phyloP scores from a whole-genome alignment of 2,329 filamentous ascomycete species.

The Rosellinia necatrix region DNA sequence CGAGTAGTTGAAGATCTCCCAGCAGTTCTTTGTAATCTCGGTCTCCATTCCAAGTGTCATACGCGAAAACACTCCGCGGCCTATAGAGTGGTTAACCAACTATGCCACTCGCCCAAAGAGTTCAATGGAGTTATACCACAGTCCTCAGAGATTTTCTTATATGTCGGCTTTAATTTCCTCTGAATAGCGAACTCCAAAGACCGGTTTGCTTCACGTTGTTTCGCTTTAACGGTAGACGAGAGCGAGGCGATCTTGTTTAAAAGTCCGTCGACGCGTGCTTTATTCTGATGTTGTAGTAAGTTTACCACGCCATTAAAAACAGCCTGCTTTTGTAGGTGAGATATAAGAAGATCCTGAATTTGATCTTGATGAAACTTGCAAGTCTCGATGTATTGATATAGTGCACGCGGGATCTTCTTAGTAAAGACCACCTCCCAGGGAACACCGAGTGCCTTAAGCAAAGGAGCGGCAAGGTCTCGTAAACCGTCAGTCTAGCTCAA shows the following conservation, averaged over 20 bases:
- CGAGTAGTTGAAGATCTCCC: constrained; percentile 8
- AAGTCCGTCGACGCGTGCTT: constrained; percentile 6
- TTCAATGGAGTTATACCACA: constrained; percentile 6
- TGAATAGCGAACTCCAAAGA: constrained; percentile 15
- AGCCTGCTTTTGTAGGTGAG: constrained; percentile 1
- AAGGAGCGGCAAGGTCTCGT: constrained; percentile 22
- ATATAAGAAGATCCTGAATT: constrained; percentile 11
- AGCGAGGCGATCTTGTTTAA: constrained; percentile 4
- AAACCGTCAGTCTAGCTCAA: background rate
- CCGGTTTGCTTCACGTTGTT: constrained; percentile 24
- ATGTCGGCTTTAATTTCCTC: constrained; percentile 14
- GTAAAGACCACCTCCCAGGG: constrained; percentile 24
- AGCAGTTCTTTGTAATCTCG: constrained; percentile 1
- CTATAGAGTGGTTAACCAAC: constrained; percentile 5
- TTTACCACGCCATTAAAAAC: constrained; percentile 6
- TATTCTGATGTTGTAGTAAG: constrained; percentile 22
- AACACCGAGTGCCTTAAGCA: constrained; percentile 14
- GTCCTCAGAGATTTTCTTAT: constrained; percentile 10
- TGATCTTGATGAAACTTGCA: background rate
- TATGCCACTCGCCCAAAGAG: background rate
- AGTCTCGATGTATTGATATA: constrained; percentile 10
- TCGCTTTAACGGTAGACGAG: background rate
- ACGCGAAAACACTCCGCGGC: constrained; percentile 27
- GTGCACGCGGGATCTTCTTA: constrained; percentile 19
- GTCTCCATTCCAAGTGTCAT: constrained; percentile 19